Evolutionary conservation across 345 rosid species (phyloP).

Genomic region (Sonneratia alba): DNA sequence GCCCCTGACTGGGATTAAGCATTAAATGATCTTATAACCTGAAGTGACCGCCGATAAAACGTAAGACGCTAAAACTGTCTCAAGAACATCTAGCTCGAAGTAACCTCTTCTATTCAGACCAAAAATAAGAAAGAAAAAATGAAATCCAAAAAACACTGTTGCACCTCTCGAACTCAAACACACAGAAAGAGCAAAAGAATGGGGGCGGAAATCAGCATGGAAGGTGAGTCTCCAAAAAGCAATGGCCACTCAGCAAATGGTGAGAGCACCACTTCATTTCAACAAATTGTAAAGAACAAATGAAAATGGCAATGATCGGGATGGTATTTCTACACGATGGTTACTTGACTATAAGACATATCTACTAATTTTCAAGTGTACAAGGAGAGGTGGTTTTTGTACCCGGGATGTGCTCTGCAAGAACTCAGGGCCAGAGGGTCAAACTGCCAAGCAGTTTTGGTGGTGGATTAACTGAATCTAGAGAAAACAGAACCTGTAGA

Average conservation of each 20-base stretch:
- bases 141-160: too few relatives aligned
- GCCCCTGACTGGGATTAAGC: too few relatives aligned
- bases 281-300: conserved; percentile 5
- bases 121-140: too few relatives aligned
- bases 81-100: too few relatives aligned
- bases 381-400: conserved; percentile 41
- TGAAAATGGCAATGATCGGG: background rate
- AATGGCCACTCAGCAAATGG: background rate
- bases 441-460: conserved; percentile 15
- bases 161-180: too few relatives aligned
- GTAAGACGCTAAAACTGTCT: too few relatives aligned
- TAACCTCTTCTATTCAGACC: too few relatives aligned
- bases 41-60: too few relatives aligned
- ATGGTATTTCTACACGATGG: background rate
- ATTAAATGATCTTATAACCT: too few relatives aligned
- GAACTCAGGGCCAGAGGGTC: conserved; percentile 68
- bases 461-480: conserved; percentile 17
- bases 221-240: background rate
- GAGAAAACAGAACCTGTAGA: conserved; percentile 18
- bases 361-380: conserved; percentile 14
- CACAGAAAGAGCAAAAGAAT: too few relatives aligned
- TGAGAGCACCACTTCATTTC: background rate
- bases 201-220: too few relatives aligned
- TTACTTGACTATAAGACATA: background rate
- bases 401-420: conserved; percentile 37